Base-by-base conservation (phyloP, 768 basidiomycete species). In the Sarcodon sp. region DNA sequence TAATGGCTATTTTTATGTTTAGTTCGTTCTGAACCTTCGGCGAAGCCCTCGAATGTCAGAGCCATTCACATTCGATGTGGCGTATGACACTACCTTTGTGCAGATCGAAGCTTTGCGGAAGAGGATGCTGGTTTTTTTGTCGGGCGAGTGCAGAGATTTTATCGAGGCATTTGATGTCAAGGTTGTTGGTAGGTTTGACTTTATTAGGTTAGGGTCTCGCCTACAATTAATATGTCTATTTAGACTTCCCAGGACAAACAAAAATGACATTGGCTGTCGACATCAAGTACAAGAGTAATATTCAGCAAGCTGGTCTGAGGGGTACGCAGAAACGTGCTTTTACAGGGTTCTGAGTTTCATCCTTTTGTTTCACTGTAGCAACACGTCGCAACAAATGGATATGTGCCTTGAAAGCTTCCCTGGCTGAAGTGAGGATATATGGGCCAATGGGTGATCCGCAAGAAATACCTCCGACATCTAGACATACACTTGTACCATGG, bases 311-410 rank as follows among this genome's bases (percentile, higher is more conserved):
- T 15, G 78, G 80, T 2, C 65, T 87, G 7, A 85, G 79, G 71
- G 69, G 80, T 80, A 55, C 12, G 41, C 21, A 31, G 7, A 35
- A 7, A 27, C 21, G 21, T n/a, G 9, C 15, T 43, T 39, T 48
- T 44, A 44, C 37, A 27, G 13, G 21, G 9, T 7, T 27, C 18
- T 44, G 15, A 7, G 11, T 43, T 7, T 31, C 5, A 6, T 34
- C 13, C 13, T 15, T 35, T 27, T 38, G 11, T 33, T 21, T 18
- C 33, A 3, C 4, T 15, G 31, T 57, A 80, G 81, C 81, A 1
- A 80, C 82, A 63, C 75, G 89, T 47, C 76, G 87, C 34, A 92
- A 92, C 69, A 93, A 89, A 64, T 93, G 89, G 89, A 75, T 92
- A 38, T 92, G 88, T 62, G 83, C 85, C 12, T 70, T 96, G 47